A percentile compares a stretch with the other conserved stretches of the same genome.
Evolutionary conservation across 225 moss, liverwort and hornwort species (phyloP).

Genomic region (Bryum argenteum): DNA sequence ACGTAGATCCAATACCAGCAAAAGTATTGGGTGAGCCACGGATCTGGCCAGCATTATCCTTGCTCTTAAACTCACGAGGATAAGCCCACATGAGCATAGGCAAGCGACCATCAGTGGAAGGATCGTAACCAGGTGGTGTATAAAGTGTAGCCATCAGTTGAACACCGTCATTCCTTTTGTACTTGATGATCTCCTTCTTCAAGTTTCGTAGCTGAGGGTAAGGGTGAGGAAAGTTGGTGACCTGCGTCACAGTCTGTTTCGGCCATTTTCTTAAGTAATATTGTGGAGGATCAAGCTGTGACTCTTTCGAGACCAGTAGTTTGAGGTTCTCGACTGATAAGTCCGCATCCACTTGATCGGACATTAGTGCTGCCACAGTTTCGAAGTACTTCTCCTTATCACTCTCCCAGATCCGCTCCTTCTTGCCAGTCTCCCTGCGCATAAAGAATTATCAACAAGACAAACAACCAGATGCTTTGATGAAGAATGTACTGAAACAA

Average conservation of each 20-base stretch:
- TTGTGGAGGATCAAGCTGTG: constrained; percentile 90
- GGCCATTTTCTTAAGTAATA: constrained; percentile 88
- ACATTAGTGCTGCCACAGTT: constrained; percentile 90
- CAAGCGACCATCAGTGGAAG: constrained; percentile 71
- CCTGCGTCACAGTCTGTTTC: constrained; percentile 64
- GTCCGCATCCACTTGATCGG: constrained; percentile 85
- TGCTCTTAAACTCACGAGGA: constrained; percentile 96
- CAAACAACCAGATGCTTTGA: neutral
- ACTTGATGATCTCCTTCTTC: constrained; percentile 86
- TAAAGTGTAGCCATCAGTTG: constrained; percentile 95
- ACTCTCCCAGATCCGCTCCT: constrained; percentile 89
- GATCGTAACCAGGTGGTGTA: constrained; percentile 80
- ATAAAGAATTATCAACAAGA: constrained; percentile 19
- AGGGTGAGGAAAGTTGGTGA: constrained; percentile 92
- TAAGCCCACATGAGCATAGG: constrained; percentile 97
- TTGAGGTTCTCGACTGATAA: constrained; percentile 69
- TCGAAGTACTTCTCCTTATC: constrained; percentile 84
- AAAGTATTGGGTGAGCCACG: constrained; percentile 89
- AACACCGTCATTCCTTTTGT: constrained; percentile 85
- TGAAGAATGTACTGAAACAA: too few relatives aligned
- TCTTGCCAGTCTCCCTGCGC: constrained; percentile 71
- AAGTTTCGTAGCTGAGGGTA: constrained; percentile 85
- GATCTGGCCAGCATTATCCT: constrained; percentile 96
- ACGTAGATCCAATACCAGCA: constrained; percentile 94
- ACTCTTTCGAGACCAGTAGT: constrained; percentile 86